A percentile compares a stretch with the other conserved stretches of the same genome.
phyloP scores from a whole-genome alignment of 2,329 filamentous ascomycete species.

The Penicillium brevicompactum region DNA sequence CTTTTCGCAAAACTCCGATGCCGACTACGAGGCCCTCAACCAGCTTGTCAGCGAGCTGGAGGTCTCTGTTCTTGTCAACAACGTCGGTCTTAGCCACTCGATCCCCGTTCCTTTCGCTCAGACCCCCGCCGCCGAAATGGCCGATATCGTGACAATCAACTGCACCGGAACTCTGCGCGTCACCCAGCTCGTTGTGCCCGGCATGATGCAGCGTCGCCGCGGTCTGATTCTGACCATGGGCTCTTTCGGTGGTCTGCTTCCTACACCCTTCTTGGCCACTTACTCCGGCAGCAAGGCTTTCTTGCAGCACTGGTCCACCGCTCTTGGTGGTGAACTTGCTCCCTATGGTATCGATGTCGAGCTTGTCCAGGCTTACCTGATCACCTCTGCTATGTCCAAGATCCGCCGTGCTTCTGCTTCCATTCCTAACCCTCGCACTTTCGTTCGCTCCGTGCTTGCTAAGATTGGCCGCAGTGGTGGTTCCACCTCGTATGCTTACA shows the following conservation, averaged over 20 bases:
- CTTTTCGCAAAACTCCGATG: slow-evolving; percentile 76
- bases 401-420: slow-evolving; percentile 75
- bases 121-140: slow-evolving; percentile 77
- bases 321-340: slow-evolving; percentile 80
- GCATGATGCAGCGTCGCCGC: slow-evolving; percentile 79
- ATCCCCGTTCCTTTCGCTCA: slow-evolving; percentile 88
- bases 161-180: slow-evolving; percentile 86
- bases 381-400: slow-evolving; percentile 97
- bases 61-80: slow-evolving; percentile 89
- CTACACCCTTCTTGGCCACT: slow-evolving; percentile 88
- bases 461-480: slow-evolving; percentile 80
- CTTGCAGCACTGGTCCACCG: slow-evolving; percentile 91
- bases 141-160: slow-evolving; percentile 93
- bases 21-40: slow-evolving; percentile 76
- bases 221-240: slow-evolving; percentile 97
- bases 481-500: slow-evolving; percentile 77
- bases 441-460: slow-evolving; percentile 74
- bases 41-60: slow-evolving; percentile 72
- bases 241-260: slow-evolving; percentile 89
- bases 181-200: slow-evolving; percentile 80
- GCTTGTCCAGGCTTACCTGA: slow-evolving; percentile 86
- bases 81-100: slow-evolving; percentile 90
- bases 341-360: slow-evolving; percentile 84
- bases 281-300: slow-evolving; percentile 99
- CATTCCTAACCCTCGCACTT: slow-evolving; percentile 78